Evolutionary conservation across 495 filamentous ascomycete genomes (phyloP), one percentile per base, ranked within the genome.

Genomic region (Annulohypoxylon moriforme): DNA sequence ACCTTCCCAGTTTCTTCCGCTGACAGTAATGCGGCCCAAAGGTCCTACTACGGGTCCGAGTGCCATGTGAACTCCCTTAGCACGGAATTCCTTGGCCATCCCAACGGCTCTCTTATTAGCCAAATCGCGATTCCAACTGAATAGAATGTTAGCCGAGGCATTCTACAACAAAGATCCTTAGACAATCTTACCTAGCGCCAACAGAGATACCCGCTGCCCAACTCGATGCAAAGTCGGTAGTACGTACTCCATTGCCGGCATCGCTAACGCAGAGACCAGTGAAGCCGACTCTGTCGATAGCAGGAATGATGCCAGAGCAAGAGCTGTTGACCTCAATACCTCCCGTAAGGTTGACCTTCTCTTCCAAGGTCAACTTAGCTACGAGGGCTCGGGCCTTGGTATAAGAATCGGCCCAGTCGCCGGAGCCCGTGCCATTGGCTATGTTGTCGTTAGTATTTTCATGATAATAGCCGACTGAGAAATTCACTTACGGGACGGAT

Each of bases 21-120:
- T 81, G n/a, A 76, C 50, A 4, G 84, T 82, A 6, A 87, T 79
- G 0, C 87, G 77, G 2, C 88, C 88, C 1, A 85, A 69, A 3
- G 86, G 87, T 0, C 86, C 88, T 60, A 89, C 85, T 9, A 92
- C 89, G 5, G 90, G 91, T 0, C 90, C 90, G 14, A 93, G 80
- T 3, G 86, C 81, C 18, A 93, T 82, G 74, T 93, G 89, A 6
- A 92, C 85, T 0, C 90, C 91, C 76, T 93, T 87, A 1, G 75
- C 79, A 24, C 81, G 83, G 76, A 87, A 91, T 73, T 90, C 88
- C 1, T 76, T 79, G 13, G 85, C 88, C 76, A 78, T 88, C 3
- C 83, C 79, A 1, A 75, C 42, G 0, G 80, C 89, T 49, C 87
- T 72, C 57, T 84, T 63, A 20, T 80, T 73, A 24, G 88, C 79